Evolutionary conservation across 2,329 filamentous ascomycete species (phyloP).

Genomic region (Periconia sp.): DNA sequence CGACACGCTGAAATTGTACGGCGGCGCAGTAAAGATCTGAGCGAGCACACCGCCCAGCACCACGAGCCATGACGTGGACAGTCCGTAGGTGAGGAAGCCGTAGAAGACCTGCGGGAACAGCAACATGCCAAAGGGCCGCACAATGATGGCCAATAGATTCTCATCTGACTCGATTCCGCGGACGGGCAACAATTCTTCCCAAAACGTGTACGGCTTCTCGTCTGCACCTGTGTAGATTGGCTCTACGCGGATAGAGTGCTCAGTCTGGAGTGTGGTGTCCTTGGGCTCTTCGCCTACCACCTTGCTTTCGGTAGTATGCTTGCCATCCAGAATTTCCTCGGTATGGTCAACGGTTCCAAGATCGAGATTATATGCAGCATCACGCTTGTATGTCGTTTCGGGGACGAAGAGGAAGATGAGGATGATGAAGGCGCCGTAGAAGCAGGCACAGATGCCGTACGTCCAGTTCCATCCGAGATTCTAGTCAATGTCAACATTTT

Average conservation of each 20-base stretch:
- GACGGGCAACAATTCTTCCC: constrained; percentile 23
- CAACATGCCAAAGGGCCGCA: constrained; percentile 39
- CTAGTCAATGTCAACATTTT: constrained; percentile 3
- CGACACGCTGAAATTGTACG: constrained; percentile 34
- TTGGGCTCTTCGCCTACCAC: constrained; percentile 18
- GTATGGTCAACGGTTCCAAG: constrained; percentile 43
- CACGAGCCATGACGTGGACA: constrained; percentile 32
- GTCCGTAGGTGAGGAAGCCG: constrained; percentile 31
- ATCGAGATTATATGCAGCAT: constrained; percentile 72
- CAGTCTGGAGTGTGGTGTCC: constrained; percentile 11
- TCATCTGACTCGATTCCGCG: constrained; percentile 25
- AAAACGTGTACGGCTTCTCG: constrained; percentile 27
- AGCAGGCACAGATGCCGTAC: constrained; percentile 47
- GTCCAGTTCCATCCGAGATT: constrained; percentile 78
- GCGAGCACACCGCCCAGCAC: constrained; percentile 31
- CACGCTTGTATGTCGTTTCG: constrained; percentile 78
- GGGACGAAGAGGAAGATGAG: constrained; percentile 79
- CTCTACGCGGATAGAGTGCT: constrained; percentile 8
- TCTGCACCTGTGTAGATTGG: constrained; percentile 27
- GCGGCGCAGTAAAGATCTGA: constrained; percentile 35
- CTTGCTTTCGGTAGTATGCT: not conserved
- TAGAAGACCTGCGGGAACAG: constrained; percentile 36
- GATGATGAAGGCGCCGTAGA: constrained; percentile 86
- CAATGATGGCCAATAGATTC: constrained; percentile 30
- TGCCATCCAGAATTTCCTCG: constrained; percentile 24